Conservation (phyloP, 345 rosid genomes). For the Pelargonium nanum region DNA sequence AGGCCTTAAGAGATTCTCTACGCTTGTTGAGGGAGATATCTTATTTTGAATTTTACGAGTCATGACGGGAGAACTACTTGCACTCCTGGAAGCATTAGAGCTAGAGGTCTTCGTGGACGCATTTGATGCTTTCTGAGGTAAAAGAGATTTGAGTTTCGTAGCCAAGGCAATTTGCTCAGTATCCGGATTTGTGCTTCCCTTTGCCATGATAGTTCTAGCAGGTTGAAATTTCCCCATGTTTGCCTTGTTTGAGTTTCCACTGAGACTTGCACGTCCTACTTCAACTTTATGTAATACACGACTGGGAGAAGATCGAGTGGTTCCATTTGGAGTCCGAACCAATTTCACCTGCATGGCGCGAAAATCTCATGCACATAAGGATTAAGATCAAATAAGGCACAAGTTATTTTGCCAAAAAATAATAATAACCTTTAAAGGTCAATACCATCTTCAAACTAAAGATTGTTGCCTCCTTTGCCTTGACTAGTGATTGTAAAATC, state of each 20-base stretch:
- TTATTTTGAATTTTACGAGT: background rate
- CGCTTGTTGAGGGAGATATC: conserved; percentile 24
- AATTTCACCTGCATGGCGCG: conserved; percentile 37
- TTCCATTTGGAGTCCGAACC: conserved; percentile 38
- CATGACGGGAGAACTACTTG: background rate
- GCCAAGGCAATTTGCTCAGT: conserved; percentile 17
- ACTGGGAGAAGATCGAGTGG: conserved; percentile 21
- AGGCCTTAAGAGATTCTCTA: conserved; percentile 21
- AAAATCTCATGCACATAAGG: background rate
- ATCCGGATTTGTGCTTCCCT: conserved; percentile 20
- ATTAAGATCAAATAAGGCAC: background rate
- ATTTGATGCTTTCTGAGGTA: background rate
- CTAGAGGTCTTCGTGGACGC: background rate
- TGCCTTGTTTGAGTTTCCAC: conserved; percentile 24
- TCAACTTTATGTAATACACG: conserved; percentile 29
- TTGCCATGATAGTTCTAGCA: conserved; percentile 17
- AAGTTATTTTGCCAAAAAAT: background rate
- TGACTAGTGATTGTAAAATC: conserved; percentile 5
- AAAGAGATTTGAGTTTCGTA: conserved; percentile 20
- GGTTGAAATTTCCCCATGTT: conserved; percentile 45
- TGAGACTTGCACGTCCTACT: conserved; percentile 20
- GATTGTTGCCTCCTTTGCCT: background rate
- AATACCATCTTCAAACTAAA: background rate
- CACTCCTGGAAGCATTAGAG: background rate
- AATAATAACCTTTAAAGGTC: conserved; percentile 9